These are phyloP conservation scores for Fusarium nematophilum DNA, from an alignment of 2,329 filamentous ascomycete genomes.

Conservation along the genomic window DNA sequence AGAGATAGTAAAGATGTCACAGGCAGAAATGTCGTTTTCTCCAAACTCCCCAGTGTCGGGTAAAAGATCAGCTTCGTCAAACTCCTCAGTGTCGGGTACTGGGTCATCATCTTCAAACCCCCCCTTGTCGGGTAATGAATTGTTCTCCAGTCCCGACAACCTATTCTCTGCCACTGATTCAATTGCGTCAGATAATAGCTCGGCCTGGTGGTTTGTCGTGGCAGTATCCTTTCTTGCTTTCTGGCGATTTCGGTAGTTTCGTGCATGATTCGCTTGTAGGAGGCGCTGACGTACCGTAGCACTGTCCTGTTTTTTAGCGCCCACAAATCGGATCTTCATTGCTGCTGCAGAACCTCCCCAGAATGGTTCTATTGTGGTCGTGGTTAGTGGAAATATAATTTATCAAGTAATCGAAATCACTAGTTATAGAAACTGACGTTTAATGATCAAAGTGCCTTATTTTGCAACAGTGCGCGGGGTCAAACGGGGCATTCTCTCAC, in stretches of 20 bases:
- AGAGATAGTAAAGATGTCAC: background rate
- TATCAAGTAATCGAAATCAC: too few relatives aligned
- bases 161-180: background rate
- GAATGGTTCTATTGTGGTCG: too few relatives aligned
- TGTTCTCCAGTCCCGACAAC: background rate
- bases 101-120: too few relatives aligned
- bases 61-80: too few relatives aligned
- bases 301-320: conserved; percentile 2
- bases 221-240: background rate
- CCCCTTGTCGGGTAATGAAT: background rate
- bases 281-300: conserved; percentile 1
- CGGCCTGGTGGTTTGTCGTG: background rate
- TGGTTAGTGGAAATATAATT: too few relatives aligned
- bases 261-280: background rate
- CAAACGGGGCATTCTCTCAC: too few relatives aligned
- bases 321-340: background rate
- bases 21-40: background rate
- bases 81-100: too few relatives aligned
- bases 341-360: too few relatives aligned
- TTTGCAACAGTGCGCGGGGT: too few relatives aligned
- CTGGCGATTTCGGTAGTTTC: background rate
- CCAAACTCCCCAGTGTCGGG: background rate
- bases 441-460: too few relatives aligned
- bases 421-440: too few relatives aligned
- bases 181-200: background rate